Evolutionary conservation across 179 eudicot species (phyloP).

Genomic region (Patellifolia procumbens): DNA sequence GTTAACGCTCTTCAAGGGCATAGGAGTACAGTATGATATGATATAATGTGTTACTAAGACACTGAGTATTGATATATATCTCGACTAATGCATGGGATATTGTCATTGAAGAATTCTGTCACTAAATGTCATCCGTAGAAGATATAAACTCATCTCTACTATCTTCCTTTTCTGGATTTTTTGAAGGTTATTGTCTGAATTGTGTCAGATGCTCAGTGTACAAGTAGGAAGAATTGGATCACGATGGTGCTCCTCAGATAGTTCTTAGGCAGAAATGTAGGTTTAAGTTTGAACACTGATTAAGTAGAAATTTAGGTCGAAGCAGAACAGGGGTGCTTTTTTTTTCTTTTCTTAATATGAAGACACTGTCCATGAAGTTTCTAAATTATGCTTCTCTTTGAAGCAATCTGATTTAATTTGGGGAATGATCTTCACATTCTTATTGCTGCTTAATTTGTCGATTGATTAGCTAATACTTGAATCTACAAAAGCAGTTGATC

Average conservation of each 20-base stretch:
- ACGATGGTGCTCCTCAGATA: not conserved
- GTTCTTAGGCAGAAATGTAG: not conserved
- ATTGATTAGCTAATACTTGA: not conserved
- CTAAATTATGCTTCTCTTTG: not conserved
- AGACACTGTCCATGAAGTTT: not conserved
- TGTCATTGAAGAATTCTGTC: not conserved
- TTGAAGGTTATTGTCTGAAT: not conserved
- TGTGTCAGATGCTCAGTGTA: not conserved
- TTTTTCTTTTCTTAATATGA: not conserved
- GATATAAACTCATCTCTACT: not conserved
- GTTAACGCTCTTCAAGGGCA: not conserved
- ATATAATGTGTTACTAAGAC: not conserved
- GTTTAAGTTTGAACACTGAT: not conserved
- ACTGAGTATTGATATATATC: not conserved
- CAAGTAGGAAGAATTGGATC: not conserved
- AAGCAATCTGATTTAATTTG: no score
- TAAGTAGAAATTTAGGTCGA: not conserved
- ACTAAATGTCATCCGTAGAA: not conserved
- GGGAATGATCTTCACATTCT: not conserved
- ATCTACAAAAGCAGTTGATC: not conserved
- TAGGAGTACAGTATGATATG: not conserved
- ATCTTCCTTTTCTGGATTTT: not conserved
- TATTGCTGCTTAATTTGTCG: not conserved
- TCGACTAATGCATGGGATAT: not conserved
- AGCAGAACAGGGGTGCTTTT: no score